Evolutionary conservation across 139 green algal genomes (phyloP), one percentile per base, ranked within the genome.

Genomic region (Coccomyxa sp.): DNA sequence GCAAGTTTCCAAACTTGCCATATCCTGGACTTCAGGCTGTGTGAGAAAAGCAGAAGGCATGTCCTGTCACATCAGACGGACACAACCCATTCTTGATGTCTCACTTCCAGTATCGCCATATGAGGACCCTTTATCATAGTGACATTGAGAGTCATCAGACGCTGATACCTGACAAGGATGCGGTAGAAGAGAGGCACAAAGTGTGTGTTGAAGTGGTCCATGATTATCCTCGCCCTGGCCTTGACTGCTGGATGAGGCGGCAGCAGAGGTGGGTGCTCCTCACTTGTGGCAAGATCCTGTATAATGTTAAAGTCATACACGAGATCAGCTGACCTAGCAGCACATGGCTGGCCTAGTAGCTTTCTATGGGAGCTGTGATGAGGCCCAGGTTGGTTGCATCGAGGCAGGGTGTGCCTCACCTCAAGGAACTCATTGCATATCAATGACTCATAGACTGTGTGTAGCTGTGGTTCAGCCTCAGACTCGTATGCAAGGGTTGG

Each of bases 401-500:
- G n/a, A 64, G 50, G 50, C 22, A 7, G 50, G 5, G 27, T 18
- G 5, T 31, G 50, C 2, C 50, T 31, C 29, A 78, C 78, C 29
- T 82, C 78, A 38, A 82, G n/a, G 55, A 82, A 82, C 71, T 82
- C 78, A 41, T 82, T 75, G 55, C 78, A 82, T 50, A 82, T 82
- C 37, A 72, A 39, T 12, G 70, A 74, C 70, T 82, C 78, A 69
- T 78, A 82, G 0, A 82, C 71, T 16, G 36, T 76, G 40, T 78
- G 39, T 7, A 22, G 50, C 5, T 64, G 50, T 22, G 22, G 50
- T 50, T 54, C 68, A 24, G 27, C 39, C 6, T 33, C 71, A 9
- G 74, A 50, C 18, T 75, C 68, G 39, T 75, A 69, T 54, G 55
- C 72, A 37, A 82, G 37, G 1, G 54, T 40, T 18, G 78, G 78